These are phyloP conservation scores for Amphirosellinia nigrospora DNA, from an alignment of 495 filamentous ascomycete species.

Conservation along the genomic window DNA sequence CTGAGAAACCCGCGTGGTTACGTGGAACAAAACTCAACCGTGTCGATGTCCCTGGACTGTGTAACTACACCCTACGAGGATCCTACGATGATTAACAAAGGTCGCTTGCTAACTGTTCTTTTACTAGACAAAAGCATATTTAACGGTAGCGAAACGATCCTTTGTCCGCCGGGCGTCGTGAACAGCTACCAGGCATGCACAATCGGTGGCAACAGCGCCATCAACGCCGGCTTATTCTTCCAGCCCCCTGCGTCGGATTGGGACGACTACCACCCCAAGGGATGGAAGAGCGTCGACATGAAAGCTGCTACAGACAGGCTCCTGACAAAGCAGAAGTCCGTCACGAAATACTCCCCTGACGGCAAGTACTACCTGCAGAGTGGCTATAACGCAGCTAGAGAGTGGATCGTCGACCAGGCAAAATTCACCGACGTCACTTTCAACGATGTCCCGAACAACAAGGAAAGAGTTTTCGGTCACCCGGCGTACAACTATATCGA, in stretches of 20 bases:
- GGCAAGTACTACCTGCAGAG: conserved; percentile 61
- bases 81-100: not conserved
- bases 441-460: conserved; percentile 57
- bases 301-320: conserved; percentile 54
- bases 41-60: conserved; percentile 65
- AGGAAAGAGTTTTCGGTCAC: conserved; percentile 59
- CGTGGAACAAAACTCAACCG: conserved; percentile 61
- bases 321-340: conserved; percentile 59
- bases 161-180: conserved; percentile 47
- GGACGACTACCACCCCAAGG: conserved; percentile 63
- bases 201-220: conserved; percentile 59
- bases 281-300: conserved; percentile 65
- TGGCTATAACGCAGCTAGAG: conserved; percentile 58
- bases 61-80: conserved; percentile 8
- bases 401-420: conserved; percentile 53
- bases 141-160: conserved; percentile 38
- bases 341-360: conserved; percentile 60
- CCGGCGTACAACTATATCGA: conserved; percentile 60
- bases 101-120: not conserved
- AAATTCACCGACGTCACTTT: conserved; percentile 59
- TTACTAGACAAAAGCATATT: conserved; percentile 56
- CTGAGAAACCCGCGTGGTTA: conserved; percentile 55
- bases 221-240: conserved; percentile 53
- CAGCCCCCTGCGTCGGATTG: conserved; percentile 62
- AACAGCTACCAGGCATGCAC: conserved; percentile 63